A percentile compares a stretch with the other conserved stretches of the same genome.
These are phyloP conservation scores for Rosa persica DNA, from an alignment of 306 rosid genomes.

Conservation along the genomic window DNA sequence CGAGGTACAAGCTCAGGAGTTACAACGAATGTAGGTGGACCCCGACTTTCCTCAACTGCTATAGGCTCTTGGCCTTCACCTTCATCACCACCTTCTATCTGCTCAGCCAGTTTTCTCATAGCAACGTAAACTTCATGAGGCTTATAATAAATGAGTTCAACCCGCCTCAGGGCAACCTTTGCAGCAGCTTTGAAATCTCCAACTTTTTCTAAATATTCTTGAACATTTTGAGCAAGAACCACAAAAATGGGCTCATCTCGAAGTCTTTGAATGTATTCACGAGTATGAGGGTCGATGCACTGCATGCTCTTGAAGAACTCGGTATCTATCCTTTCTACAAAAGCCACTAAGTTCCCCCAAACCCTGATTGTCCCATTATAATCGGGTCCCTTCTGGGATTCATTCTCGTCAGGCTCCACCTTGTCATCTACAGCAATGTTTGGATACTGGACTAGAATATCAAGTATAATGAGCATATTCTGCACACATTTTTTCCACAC, in stretches of 20 bases:
- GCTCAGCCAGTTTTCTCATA: constrained; percentile 79
- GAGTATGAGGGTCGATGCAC: constrained; percentile 94
- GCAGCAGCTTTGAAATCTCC: constrained; percentile 71
- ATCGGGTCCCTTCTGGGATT: constrained; percentile 75
- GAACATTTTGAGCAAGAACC: constrained; percentile 91
- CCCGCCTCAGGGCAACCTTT: constrained; percentile 80
- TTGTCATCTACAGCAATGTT: constrained; percentile 80
- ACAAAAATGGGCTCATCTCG: constrained; percentile 72
- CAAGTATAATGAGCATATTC: constrained; percentile 77
- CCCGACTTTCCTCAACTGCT: constrained; percentile 54
- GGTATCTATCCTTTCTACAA: constrained; percentile 69
- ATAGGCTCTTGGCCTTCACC: constrained; percentile 53
- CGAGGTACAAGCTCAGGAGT: constrained; percentile 83
- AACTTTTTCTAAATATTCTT: constrained; percentile 71
- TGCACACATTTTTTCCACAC: constrained; percentile 93
- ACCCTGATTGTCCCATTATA: constrained; percentile 62
- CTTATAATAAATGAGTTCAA: constrained; percentile 81
- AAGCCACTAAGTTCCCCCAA: constrained; percentile 91
- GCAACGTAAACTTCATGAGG: constrained; percentile 94
- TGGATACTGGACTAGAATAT: constrained; percentile 67
- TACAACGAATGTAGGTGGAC: constrained; percentile 70
- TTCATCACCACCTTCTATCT: constrained; percentile 42
- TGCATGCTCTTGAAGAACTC: constrained; percentile 95
- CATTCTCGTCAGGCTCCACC: constrained; percentile 84
- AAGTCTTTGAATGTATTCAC: constrained; percentile 89